phyloP scores from a whole-genome alignment of 352 stramenopile genomes.

The Globisporangium emineosum region DNA sequence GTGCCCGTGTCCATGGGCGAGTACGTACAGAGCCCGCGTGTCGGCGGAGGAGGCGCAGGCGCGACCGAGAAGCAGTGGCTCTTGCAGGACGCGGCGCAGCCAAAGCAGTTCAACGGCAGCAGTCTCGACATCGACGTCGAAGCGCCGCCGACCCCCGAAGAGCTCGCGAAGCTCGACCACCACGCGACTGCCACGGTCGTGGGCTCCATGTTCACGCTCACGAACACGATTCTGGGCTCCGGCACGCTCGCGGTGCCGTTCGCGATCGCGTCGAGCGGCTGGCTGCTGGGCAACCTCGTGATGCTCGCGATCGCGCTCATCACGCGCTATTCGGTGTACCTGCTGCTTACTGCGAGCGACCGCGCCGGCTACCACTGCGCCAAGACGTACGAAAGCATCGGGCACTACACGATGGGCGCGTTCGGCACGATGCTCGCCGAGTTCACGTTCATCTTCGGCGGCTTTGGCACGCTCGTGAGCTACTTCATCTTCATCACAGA shows the following conservation, averaged over 20 bases:
- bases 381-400: constrained; percentile 74
- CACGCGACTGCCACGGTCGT: constrained; percentile 47
- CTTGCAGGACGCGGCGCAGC: constrained; percentile 8
- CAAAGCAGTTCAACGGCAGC: constrained; percentile 13
- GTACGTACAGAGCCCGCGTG: constrained; percentile 62
- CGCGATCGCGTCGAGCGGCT: constrained; percentile 68
- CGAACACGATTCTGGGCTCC: constrained; percentile 75
- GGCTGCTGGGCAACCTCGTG: constrained; percentile 59
- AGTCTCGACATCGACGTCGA: constrained; percentile 12
- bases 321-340: constrained; percentile 72
- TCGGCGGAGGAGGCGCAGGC: constrained; percentile 5
- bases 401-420: constrained; percentile 67
- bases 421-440: constrained; percentile 59
- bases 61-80: constrained; percentile 26
- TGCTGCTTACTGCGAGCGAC: constrained; percentile 65
- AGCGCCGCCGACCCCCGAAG: constrained; percentile 15
- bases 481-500: constrained; percentile 84
- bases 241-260: constrained; percentile 72
- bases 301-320: constrained; percentile 72
- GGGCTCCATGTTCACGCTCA: constrained; percentile 71
- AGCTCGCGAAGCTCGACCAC: constrained; percentile 22
- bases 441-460: constrained; percentile 85
- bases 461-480: constrained; percentile 75
- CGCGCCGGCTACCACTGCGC: constrained; percentile 51
- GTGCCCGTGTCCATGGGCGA: constrained; percentile 76